Percentiles rank a stretch among this genome's conserved stretches.
These are phyloP conservation scores for Phytopythium vexans DNA, from an alignment of 352 stramenopile species.

Conservation along the genomic window DNA sequence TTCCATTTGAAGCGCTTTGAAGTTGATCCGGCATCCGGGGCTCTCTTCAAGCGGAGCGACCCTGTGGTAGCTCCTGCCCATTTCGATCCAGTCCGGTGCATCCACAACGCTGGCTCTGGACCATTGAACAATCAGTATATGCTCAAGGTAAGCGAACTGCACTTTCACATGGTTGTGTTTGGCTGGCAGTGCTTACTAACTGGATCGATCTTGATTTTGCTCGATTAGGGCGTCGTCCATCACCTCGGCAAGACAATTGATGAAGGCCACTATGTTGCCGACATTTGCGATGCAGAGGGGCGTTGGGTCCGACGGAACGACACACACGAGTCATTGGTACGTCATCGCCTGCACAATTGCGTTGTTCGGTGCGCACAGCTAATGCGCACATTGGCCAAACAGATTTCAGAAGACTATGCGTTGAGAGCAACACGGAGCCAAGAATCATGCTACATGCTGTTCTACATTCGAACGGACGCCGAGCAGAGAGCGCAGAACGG, in stretches of 20 bases:
- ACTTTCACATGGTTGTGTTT: not conserved
- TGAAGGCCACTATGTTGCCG: constrained; percentile 83
- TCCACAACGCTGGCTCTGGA: constrained; percentile 25
- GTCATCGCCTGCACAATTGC: not conserved
- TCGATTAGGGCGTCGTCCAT: constrained; percentile 73
- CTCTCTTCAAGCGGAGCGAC: constrained; percentile 81
- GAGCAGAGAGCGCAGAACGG: constrained; percentile 19
- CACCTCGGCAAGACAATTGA: constrained; percentile 77
- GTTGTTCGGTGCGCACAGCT: not conserved
- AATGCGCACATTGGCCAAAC: not conserved
- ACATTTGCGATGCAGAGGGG: constrained; percentile 50
- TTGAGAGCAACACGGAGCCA: constrained; percentile 69
- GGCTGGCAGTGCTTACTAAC: not conserved
- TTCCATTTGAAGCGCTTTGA: constrained; percentile 88
- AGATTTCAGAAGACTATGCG: constrained; percentile 81
- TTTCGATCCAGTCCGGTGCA: constrained; percentile 35
- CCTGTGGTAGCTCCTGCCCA: constrained; percentile 53
- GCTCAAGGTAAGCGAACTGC: constrained; percentile 34
- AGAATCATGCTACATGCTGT: constrained; percentile 88
- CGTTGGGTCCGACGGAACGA: constrained; percentile 81
- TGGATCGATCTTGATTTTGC: not conserved
- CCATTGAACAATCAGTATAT: constrained; percentile 26
- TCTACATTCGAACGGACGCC: constrained; percentile 62
- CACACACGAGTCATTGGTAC: constrained; percentile 73
- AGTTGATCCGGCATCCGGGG: constrained; percentile 57